Evolutionary conservation across 805 yeast species (phyloP).

Genomic region (Soucietia sequanensis): DNA sequence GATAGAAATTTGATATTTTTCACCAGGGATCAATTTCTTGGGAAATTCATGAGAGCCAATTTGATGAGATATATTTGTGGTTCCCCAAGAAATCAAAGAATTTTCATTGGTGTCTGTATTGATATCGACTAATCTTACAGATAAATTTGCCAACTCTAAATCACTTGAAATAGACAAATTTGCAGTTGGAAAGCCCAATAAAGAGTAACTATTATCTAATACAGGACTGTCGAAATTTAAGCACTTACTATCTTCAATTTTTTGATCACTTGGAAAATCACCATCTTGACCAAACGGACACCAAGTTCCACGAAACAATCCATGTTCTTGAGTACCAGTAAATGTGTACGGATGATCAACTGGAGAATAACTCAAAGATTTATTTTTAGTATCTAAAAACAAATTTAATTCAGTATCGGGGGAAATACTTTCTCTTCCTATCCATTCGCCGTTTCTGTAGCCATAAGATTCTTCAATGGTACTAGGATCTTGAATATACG

Average conservation of each 20-base stretch:
- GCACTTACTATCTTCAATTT: constrained; percentile 41
- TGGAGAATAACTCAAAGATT: not conserved
- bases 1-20: constrained; percentile 31
- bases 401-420: constrained; percentile 5
- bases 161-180: constrained; percentile 33
- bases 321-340: constrained; percentile 39
- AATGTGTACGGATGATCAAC: constrained; percentile 7
- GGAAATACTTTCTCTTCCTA: constrained; percentile 12
- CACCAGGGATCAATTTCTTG: constrained; percentile 25
- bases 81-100: constrained; percentile 46
- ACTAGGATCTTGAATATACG: constrained; percentile 45
- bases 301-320: constrained; percentile 43
- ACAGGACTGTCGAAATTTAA: constrained; percentile 31
- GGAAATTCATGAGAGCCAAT: constrained; percentile 43
- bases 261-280: constrained; percentile 47
- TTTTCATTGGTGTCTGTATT: constrained; percentile 35
- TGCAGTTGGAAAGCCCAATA: constrained; percentile 39
- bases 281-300: constrained; percentile 49
- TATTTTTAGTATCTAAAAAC: constrained; percentile 10
- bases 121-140: constrained; percentile 40
- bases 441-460: constrained; percentile 41
- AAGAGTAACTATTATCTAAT: constrained; percentile 17
- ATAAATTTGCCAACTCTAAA: constrained; percentile 36
- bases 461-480: constrained; percentile 35
- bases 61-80: constrained; percentile 37